Evolutionary conservation across 345 rosid species (phyloP).

Genomic region (Mangifera indica): DNA sequence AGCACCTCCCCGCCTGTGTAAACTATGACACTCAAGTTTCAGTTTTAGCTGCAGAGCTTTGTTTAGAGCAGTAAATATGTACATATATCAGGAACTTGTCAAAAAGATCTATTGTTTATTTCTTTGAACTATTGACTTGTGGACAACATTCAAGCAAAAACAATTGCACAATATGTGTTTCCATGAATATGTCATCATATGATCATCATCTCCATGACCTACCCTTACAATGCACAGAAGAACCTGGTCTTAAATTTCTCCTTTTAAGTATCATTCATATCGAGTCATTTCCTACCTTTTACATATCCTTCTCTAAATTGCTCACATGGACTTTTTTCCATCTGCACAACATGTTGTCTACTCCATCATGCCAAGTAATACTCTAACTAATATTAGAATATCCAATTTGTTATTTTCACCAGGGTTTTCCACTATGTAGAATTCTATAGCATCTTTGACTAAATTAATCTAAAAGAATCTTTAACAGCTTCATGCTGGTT

Average conservation of each 20-base stretch:
- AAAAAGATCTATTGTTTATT: background rate
- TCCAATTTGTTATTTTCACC: background rate
- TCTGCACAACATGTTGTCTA: background rate
- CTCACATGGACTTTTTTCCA: background rate
- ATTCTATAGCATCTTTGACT: background rate
- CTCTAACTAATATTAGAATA: background rate
- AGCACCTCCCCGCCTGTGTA: background rate
- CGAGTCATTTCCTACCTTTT: background rate
- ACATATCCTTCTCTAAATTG: background rate
- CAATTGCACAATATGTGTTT: background rate
- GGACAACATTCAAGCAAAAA: background rate
- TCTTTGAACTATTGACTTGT: background rate
- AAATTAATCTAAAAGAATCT: background rate
- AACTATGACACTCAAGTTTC: background rate
- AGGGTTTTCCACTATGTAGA: background rate
- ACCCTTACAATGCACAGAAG: background rate
- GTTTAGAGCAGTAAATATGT: background rate
- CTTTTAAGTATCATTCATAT: background rate
- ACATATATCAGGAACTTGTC: background rate
- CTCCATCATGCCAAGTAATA: background rate
- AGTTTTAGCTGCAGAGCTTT: background rate
- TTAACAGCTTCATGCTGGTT: background rate
- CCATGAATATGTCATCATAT: background rate
- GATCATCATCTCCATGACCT: constrained; percentile 8
- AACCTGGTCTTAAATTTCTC: background rate